Conservation (phyloP, 2,329 filamentous ascomycete species). For the Cytospora schulzeri region DNA sequence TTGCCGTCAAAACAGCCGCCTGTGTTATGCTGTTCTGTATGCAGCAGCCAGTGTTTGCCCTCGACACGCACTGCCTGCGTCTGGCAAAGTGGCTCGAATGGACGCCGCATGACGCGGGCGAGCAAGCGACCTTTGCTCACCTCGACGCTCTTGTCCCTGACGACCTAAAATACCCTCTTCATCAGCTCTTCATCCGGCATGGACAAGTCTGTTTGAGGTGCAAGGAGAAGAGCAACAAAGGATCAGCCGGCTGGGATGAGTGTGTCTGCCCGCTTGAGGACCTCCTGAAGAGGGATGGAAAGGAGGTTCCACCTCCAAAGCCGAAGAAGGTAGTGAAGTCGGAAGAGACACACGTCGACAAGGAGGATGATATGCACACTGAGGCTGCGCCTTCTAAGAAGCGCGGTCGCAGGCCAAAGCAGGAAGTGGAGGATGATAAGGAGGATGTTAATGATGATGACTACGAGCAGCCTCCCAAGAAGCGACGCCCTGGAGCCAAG, state of each 20-base stretch:
- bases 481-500: constrained; percentile 4
- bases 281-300: constrained; percentile 39
- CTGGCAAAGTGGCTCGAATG: constrained; percentile 56
- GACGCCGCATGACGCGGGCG: constrained; percentile 49
- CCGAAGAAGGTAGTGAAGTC: neutral
- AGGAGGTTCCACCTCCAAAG: constrained; percentile 11
- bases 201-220: constrained; percentile 53
- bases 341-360: neutral
- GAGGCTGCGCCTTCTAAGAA: neutral
- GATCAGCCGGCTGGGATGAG: constrained; percentile 63
- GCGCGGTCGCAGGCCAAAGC: constrained; percentile 3
- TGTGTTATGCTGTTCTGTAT: constrained; percentile 61
- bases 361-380: neutral
- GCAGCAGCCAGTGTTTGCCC: constrained; percentile 55
- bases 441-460: neutral
- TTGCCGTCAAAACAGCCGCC: constrained; percentile 60
- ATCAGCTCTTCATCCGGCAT: constrained; percentile 57
- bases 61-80: constrained; percentile 59
- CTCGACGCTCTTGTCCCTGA: constrained; percentile 55
- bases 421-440: neutral
- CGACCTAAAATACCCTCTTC: constrained; percentile 56
- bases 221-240: constrained; percentile 54
- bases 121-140: constrained; percentile 54
- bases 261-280: constrained; percentile 47
- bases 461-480: neutral